Evolutionary conservation across 768 basidiomycete genomes (phyloP), one percentile per base, ranked within the genome.

Genomic region (Russula brevipes): DNA sequence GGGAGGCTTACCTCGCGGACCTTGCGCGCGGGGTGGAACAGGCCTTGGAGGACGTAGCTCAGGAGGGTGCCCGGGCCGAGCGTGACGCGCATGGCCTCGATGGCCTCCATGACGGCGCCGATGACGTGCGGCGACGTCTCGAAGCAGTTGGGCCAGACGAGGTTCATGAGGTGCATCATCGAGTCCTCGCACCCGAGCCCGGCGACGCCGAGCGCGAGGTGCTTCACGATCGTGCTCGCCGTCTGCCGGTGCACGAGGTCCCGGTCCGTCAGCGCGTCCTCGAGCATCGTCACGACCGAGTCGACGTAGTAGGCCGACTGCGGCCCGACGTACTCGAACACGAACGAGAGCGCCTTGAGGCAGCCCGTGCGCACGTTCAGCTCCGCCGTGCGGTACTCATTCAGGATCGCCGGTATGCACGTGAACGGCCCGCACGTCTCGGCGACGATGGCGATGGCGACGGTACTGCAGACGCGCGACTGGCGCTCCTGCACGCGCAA

Each of bases 91-190:
- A 98, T 98, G 1, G 92, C 91, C 75, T 98, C 97, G 69, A 99
- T 82, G 0, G 97, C 97, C 54, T 98, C 97, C 92, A 98, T 95
- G 47, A 98, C 92, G 5, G 94, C 92, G 38, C 93, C 94, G 66
- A 98, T 98, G 64, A 99, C 95, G 76, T 99, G 97, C 5, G 97
- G 97, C 14, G 89, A 93, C 1, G 95, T 96, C 78, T 98, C 96
- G 74, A 98, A 98, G 75, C 94, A 95, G 73, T 98, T 98, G 1
- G 97, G 97, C 95, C 95, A 98, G 14, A 98, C 91, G 33, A 99
- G 84, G 73, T 99, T 99, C 88, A 98, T 92, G 54, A 98, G 76
- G 72, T 99, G 97, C 57, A 94, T 82, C 85, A 98, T 91, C 12
- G 96, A 96, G 75, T 99, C 97, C 76, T 99, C 97, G 70, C 94